Evolutionary conservation across 257 asterid species (phyloP), one percentile per base, ranked within the genome.

Genomic region (Sherardia arvensis): DNA sequence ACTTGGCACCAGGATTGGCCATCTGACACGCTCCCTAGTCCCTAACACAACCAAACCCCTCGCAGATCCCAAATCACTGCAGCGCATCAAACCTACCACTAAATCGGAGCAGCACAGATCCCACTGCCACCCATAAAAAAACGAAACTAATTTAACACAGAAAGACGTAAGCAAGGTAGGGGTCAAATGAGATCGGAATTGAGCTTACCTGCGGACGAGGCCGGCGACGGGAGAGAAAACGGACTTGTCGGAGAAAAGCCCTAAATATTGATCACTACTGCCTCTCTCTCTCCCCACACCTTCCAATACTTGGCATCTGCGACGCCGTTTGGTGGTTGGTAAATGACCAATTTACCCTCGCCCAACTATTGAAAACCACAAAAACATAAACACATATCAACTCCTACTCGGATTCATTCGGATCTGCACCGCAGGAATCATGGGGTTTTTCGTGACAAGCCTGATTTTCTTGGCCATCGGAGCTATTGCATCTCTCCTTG

Each of bases 391-490:
- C n/a, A n/a, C n/a, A n/a, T n/a, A n/a, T n/a, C n/a, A n/a, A n/a
- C n/a, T n/a, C n/a, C n/a, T n/a, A n/a, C n/a, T n/a, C n/a, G n/a
- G n/a, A n/a, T n/a, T n/a, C n/a, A n/a, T n/a, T n/a, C n/a, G n/a
- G n/a, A n/a, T n/a, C n/a, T n/a, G n/a, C n/a, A n/a, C n/a, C n/a
- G 61, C 56, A 59, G 28, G 67, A 32, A 49, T 91, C n/a, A n/a
- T n/a, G 98, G 96, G 98, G 66, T 91, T 91, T 74, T 66, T 88
- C 76, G 88, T 91, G 75, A 86, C 95, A 68, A 86, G 86, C 59
- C 77, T 88, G 32, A 86, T 86, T 66, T 91, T 86, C 76, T 8
- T 83, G 20, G 92, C 71, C 61, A 71, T 91, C 51, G 98, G 96
- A 56, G 74, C 86, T 61, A 88, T 88, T 77, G 98, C 90, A 11